Evolutionary conservation across 768 basidiomycete genomes (phyloP).

Genomic region (Suillus spraguei): DNA sequence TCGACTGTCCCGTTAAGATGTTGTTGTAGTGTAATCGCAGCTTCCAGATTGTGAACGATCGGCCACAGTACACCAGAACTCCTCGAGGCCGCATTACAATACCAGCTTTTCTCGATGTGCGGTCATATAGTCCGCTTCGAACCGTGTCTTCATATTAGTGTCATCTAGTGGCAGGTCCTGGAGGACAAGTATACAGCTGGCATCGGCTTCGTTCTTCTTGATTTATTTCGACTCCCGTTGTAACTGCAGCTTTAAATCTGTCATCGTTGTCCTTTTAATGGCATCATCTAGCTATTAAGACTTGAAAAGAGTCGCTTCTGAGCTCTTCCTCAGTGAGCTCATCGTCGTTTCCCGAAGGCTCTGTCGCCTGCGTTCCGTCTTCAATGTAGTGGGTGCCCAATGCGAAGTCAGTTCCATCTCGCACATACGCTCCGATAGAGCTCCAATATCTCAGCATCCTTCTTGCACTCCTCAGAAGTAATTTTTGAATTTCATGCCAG

Average conservation of each 20-base stretch:
- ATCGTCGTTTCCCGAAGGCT: slow-evolving; percentile 25
- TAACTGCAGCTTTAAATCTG: slow-evolving; percentile 87
- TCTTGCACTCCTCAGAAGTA: slow-evolving; percentile 65
- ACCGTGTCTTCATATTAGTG: slow-evolving; percentile 86
- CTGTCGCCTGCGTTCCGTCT: slow-evolving; percentile 24
- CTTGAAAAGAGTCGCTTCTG: slow-evolving; percentile 56
- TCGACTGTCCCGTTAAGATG: slow-evolving; percentile 87
- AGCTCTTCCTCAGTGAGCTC: slow-evolving; percentile 50
- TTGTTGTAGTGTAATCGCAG: slow-evolving; percentile 85
- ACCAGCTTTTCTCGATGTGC: slow-evolving; percentile 83
- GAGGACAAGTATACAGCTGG: slow-evolving; percentile 77
- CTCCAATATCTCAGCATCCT: slow-evolving; percentile 84
- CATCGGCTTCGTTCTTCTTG: slow-evolving; percentile 74
- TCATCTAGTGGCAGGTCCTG: slow-evolving; percentile 86
- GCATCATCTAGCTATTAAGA: slow-evolving; percentile 87
- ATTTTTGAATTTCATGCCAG: slow-evolving; percentile 69
- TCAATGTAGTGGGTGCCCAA: slow-evolving; percentile 39
- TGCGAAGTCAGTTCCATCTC: slow-evolving; percentile 80
- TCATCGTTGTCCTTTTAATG: slow-evolving; percentile 82
- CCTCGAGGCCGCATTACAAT: slow-evolving; percentile 80
- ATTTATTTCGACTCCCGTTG: slow-evolving; percentile 79
- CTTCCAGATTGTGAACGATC: slow-evolving; percentile 61
- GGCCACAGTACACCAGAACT: slow-evolving; percentile 54
- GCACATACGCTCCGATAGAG: slow-evolving; percentile 84
- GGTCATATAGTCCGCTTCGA: slow-evolving; percentile 85